phyloP scores from a whole-genome alignment of 2,329 filamentous ascomycete genomes.

The Davidsoniella virescens region DNA sequence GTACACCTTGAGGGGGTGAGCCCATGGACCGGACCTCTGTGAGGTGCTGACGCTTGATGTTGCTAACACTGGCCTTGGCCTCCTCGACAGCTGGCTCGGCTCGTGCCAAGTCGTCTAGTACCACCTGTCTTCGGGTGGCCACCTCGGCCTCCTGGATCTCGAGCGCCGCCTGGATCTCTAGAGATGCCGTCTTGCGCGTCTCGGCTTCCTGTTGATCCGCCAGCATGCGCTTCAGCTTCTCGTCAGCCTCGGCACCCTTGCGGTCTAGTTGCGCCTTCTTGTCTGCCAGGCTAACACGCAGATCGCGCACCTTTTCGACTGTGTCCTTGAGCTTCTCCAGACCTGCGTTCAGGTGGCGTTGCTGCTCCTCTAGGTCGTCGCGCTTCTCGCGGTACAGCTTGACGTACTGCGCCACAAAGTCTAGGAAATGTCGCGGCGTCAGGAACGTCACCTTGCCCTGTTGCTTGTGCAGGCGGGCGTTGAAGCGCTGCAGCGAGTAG shows the following conservation, averaged over 20 bases:
- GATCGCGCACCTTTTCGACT: slow-evolving; percentile 88
- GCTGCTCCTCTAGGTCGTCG: slow-evolving; percentile 94
- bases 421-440: slow-evolving; percentile 90
- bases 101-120: slow-evolving; percentile 70
- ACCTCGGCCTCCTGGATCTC: slow-evolving; percentile 85
- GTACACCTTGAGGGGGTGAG: slow-evolving; percentile 78
- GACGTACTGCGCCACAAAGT: slow-evolving; percentile 96
- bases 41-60: slow-evolving; percentile 93
- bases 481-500: slow-evolving; percentile 83
- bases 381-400: slow-evolving; percentile 96
- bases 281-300: slow-evolving; percentile 76
- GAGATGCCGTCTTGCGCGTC: slow-evolving; percentile 69
- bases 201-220: slow-evolving; percentile 91
- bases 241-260: slow-evolving; percentile 90
- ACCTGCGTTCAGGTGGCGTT: slow-evolving; percentile 94
- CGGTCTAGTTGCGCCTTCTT: slow-evolving; percentile 88
- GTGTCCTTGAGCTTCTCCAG: slow-evolving; percentile 94
- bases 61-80: slow-evolving; percentile 90
- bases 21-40: slow-evolving; percentile 97
- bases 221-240: slow-evolving; percentile 94
- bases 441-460: slow-evolving; percentile 87
- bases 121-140: slow-evolving; percentile 64
- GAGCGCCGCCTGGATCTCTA: slow-evolving; percentile 75
- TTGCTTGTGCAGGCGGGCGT: slow-evolving; percentile 72
- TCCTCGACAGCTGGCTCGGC: slow-evolving; percentile 88